Evolutionary conservation across 345 rosid genomes (phyloP), one percentile per base, ranked within the genome.

Genomic region (Gossypium rotundifolium): DNA sequence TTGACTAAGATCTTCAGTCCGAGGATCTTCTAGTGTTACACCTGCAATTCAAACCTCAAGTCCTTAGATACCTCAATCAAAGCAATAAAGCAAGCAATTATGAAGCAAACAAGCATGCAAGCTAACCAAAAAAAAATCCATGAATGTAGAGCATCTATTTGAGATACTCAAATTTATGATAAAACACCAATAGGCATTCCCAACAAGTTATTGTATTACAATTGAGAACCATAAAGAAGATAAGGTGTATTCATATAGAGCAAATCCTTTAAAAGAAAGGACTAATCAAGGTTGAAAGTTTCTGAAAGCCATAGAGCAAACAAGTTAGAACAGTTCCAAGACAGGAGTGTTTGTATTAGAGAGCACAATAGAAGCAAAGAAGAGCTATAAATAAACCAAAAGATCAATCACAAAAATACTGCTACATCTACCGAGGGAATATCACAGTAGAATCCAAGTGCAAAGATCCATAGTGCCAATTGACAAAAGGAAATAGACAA

Each of bases 1-100:
- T 86, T 95, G 99, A 76, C 93, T 91, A 79, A 95, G 99, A 86
- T 93, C 99, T 90, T 95, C 99, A 75, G 90, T 93, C 77, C 90
- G 94, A 25, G 98, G 97, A 83, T 95, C 99, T 85, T 95, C 99
- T 71, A 93, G 83, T 62, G 89, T 93, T 76, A 93, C 89, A 86
- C 29, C 98, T 95, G 93, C 84, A 88, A 78, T 40, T 78, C 80
- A 81, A 79, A 82, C 54, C 75, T 69, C 73, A 75, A 55, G 65
- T 64, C 62, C 23, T 73, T 60, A 72, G 76, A 62, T 64, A 27
- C 46, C 17, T 38, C n/a, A 55, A 49, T 27, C 16, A 23, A 59
- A 46, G 66, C 6, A 40, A 44, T 58, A 58, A 45, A 44, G 45
- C 20, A 73, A 16, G 23, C 17, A 9, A 69, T 69, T 27, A 40